Percentiles rank a stretch among this genome's conserved stretches.
These are phyloP conservation scores for Mortierella claussenii DNA, from an alignment of 192 early-diverging fungal genomes.

Conservation along the genomic window DNA sequence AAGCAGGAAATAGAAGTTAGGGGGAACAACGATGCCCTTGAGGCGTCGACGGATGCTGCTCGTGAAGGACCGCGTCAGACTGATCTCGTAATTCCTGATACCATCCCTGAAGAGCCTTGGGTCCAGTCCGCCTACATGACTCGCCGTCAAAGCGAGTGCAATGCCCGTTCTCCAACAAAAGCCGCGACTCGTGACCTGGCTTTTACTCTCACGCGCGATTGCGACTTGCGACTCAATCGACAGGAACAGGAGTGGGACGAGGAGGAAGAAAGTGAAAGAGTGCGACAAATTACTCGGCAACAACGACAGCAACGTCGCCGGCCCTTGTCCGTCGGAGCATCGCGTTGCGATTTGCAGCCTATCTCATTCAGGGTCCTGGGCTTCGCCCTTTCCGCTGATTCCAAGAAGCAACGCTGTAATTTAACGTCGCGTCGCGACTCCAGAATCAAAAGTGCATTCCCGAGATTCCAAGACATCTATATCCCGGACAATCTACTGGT, in stretches of 20 bases:
- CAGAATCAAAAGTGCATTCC: not conserved
- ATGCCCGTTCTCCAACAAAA: not conserved
- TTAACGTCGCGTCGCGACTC: too few relatives aligned
- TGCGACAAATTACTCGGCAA: not conserved
- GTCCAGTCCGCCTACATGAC: conserved; percentile 48
- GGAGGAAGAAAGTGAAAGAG: conserved; percentile 1
- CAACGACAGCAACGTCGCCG: conserved; percentile 9
- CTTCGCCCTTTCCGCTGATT: too few relatives aligned
- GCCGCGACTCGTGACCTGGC: too few relatives aligned
- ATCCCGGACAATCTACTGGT: conserved; percentile 34
- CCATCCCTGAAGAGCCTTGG: conserved; percentile 11
- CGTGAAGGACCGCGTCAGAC: too few relatives aligned
- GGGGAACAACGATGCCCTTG: not conserved
- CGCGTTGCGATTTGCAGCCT: not conserved
- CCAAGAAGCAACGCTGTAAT: too few relatives aligned
- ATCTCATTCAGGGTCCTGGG: too few relatives aligned
- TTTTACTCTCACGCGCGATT: too few relatives aligned
- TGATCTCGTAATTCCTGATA: not conserved
- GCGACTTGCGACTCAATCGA: too few relatives aligned
- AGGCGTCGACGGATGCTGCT: too few relatives aligned
- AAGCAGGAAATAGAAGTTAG: not conserved
- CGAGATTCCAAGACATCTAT: conserved; percentile 18
- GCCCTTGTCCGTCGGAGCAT: conserved; percentile 3
- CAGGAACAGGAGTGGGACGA: not conserved
- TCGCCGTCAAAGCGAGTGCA: conserved; percentile 33